Conservation (phyloP, 1,139 yeast species). For the Nematodospora anomalae region DNA sequence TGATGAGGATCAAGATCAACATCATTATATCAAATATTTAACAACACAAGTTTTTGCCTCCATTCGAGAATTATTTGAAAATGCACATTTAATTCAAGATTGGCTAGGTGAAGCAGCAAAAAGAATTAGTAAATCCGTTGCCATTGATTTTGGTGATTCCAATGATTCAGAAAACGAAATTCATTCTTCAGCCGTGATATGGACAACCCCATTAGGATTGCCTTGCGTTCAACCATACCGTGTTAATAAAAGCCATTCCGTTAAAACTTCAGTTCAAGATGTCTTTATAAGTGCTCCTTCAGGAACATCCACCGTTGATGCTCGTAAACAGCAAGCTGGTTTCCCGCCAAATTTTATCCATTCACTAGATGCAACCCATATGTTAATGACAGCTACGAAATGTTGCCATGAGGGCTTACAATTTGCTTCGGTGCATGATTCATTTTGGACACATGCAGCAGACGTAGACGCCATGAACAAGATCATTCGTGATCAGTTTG, state of each 20-base stretch:
- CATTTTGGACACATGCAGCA: constrained; percentile 97
- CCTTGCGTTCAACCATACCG: constrained; percentile 97
- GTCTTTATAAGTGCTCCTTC: constrained; percentile 83
- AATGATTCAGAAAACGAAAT: constrained; percentile 25
- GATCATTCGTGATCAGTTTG: constrained; percentile 77
- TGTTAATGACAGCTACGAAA: constrained; percentile 83
- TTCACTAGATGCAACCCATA: constrained; percentile 94
- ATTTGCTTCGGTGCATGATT: constrained; percentile 98
- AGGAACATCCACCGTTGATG: constrained; percentile 76
- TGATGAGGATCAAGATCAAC: constrained; percentile 41
- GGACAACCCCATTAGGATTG: constrained; percentile 95
- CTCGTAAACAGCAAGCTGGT: constrained; percentile 87
- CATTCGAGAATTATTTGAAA: constrained; percentile 80
- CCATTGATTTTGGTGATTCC: constrained; percentile 49
- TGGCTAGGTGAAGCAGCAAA: constrained; percentile 91
- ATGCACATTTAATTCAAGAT: constrained; percentile 94
- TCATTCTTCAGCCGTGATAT: constrained; percentile 84
- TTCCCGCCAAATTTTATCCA: constrained; percentile 97
- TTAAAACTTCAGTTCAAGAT: constrained; percentile 79
- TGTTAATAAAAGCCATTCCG: constrained; percentile 58
- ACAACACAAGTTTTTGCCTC: constrained; percentile 80
- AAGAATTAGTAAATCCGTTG: constrained; percentile 74
- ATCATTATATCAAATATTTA: constrained; percentile 60
- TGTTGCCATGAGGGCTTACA: constrained; percentile 67
- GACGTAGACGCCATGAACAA: constrained; percentile 74